Evolutionary conservation across 2,329 filamentous ascomycete genomes (phyloP).

Genomic region (Eurotiales sp.): DNA sequence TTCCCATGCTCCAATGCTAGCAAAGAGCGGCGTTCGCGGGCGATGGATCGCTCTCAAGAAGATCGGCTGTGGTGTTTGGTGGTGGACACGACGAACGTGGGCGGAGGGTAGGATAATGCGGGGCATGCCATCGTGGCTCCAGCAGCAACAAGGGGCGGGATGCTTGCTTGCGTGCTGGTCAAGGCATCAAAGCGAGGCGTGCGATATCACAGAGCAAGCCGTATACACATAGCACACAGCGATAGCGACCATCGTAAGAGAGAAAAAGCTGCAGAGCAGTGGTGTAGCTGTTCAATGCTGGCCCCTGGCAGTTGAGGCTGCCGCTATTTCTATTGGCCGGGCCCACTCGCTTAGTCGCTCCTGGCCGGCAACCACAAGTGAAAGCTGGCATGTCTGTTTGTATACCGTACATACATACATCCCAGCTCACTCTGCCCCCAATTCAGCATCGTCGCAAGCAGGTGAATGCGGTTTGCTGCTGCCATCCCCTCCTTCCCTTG

Average conservation of each 20-base stretch:
- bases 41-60: background rate
- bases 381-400: constrained; percentile 23
- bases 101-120: constrained; percentile 12
- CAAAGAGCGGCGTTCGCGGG: background rate
- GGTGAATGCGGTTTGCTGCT: constrained; percentile 33
- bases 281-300: constrained; percentile 10
- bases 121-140: constrained; percentile 12
- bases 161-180: background rate
- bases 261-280: background rate
- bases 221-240: too few species aligned
- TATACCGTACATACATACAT: background rate
- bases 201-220: background rate
- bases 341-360: constrained; percentile 16
- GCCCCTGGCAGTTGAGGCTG: constrained; percentile 19
- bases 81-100: background rate
- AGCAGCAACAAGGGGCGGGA: background rate
- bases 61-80: background rate
- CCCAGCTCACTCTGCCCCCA: background rate
- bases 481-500: constrained; percentile 25
- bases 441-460: constrained; percentile 21
- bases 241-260: background rate
- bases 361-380: constrained; percentile 15
- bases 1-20: constrained; percentile 11
- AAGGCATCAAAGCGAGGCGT: background rate
- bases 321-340: constrained; percentile 21